These are phyloP conservation scores for Coprinellus micaceus DNA, from an alignment of 768 basidiomycete genomes.

Conservation along the genomic window DNA sequence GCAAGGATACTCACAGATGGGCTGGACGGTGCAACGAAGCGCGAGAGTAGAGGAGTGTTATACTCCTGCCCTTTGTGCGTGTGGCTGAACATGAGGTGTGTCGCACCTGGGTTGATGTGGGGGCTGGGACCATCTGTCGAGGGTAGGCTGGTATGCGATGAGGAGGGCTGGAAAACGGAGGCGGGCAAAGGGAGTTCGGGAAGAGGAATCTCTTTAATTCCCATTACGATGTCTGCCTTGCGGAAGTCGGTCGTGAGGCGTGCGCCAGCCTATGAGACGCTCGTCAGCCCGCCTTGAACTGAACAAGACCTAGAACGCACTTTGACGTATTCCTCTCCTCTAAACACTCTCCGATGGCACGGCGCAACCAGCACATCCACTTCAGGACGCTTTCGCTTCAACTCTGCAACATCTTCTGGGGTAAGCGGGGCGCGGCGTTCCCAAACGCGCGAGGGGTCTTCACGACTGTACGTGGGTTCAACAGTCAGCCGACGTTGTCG, in stretches of 20 bases:
- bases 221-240: constrained; percentile 71
- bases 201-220: constrained; percentile 86
- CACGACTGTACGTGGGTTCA: constrained; percentile 50
- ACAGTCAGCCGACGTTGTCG: not conserved
- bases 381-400: constrained; percentile 51
- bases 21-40: constrained; percentile 42
- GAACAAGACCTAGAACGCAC: constrained; percentile 37
- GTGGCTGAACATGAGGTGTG: constrained; percentile 90
- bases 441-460: constrained; percentile 81
- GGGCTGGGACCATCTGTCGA: not conserved
- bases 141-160: too few relatives aligned
- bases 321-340: constrained; percentile 57
- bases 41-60: constrained; percentile 74
- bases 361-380: constrained; percentile 72
- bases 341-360: constrained; percentile 73
- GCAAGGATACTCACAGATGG: constrained; percentile 3
- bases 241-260: constrained; percentile 50
- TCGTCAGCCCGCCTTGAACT: too few relatives aligned
- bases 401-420: constrained; percentile 58
- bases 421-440: constrained; percentile 83
- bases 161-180: too few relatives aligned
- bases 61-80: constrained; percentile 85
- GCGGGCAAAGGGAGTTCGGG: constrained; percentile 45
- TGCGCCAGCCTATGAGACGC: constrained; percentile 72
- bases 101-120: constrained; percentile 37